Base-by-base conservation (phyloP, 129 eudicot species). In the Flaveria trinervia region DNA sequence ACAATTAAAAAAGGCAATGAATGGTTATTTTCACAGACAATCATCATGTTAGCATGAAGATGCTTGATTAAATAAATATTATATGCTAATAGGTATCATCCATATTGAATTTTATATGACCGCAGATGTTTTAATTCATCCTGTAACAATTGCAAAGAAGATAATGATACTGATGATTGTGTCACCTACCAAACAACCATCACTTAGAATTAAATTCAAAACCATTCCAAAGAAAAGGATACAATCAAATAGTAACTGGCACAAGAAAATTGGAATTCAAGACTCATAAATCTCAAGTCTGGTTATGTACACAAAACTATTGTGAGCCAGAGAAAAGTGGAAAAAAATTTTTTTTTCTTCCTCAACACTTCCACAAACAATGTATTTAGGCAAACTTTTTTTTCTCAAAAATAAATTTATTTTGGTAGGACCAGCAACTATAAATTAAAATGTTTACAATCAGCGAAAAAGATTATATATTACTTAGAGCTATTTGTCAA, bases 111-210 rank as follows among this genome's bases (percentile, higher is more conserved):
- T 70, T 46, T 79, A 71, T 60, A 28, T 36, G 72, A 20, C 54
- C 62, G n/a, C 20, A 77, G 33, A 49, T 33, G 48, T 22, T 71
- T 9, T 22, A 77, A 77, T 77, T 50, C 44, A 17, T 69, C 6
- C 50, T 65, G 65, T 74, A 73, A 73, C 70, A 73, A 67, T 66
- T 67, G 56, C 75, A 74, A 80, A 67, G 76, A 74, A 80, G 56
- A 74, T 74, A 80, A 68, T 80, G 76, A 74, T 55, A 67, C 67
- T 74, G 61, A 74, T 80, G 75, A 80, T 68, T 74, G 80, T 80
- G 83, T 86, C 83, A 76, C 80, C 80, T 67, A 83, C 81, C 76
- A 68, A 18, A 22, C 72, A 48, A 84, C 78, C 82, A 56, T 73
- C 69, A 65, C 39, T 65, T 80, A 74, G 44, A 75, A 51, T 43